Percentiles rank a stretch among this genome's conserved stretches.
Conservation (phyloP, 129 eudicot species). For the Oenanthe sinensis region DNA sequence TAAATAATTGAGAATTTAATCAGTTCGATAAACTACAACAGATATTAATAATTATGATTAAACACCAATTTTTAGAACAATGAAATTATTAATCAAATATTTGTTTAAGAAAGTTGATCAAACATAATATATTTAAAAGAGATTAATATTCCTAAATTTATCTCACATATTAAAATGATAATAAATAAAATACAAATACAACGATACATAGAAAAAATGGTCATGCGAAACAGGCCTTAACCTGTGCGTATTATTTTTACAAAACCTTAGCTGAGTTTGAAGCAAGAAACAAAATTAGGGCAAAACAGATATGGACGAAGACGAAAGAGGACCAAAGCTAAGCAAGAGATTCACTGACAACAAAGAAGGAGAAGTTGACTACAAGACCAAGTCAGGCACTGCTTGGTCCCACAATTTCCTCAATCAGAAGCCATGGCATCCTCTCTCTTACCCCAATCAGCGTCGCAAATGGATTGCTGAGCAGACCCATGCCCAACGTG, state of each 20-base stretch:
- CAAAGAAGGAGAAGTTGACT: conserved; percentile 67
- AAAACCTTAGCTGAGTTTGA: background rate
- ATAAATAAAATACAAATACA: too few relatives aligned
- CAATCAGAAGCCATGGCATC: conserved; percentile 98
- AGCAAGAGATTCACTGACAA: conserved; percentile 54
- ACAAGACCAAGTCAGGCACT: conserved; percentile 76
- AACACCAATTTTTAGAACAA: too few relatives aligned
- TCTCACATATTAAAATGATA: too few relatives aligned
- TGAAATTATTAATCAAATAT: too few relatives aligned
- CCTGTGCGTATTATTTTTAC: background rate
- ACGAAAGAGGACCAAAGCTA: conserved; percentile 40
- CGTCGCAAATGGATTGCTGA: conserved; percentile 98
- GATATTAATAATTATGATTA: too few relatives aligned
- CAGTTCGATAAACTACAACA: too few relatives aligned
- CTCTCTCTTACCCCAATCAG: conserved; percentile 90
- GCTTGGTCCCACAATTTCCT: conserved; percentile 87
- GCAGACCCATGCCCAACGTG: conserved; percentile 70
- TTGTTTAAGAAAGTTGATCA: too few relatives aligned
- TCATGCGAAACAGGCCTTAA: background rate
- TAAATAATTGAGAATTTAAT: too few relatives aligned
- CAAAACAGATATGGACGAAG: conserved; percentile 24
- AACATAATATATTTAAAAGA: too few relatives aligned
- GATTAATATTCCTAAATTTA: too few relatives aligned
- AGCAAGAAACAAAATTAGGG: background rate
- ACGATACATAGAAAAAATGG: too few relatives aligned